Conservation (phyloP, 495 filamentous ascomycete species). For the Aspergillus sclerotiicarbonarius region DNA sequence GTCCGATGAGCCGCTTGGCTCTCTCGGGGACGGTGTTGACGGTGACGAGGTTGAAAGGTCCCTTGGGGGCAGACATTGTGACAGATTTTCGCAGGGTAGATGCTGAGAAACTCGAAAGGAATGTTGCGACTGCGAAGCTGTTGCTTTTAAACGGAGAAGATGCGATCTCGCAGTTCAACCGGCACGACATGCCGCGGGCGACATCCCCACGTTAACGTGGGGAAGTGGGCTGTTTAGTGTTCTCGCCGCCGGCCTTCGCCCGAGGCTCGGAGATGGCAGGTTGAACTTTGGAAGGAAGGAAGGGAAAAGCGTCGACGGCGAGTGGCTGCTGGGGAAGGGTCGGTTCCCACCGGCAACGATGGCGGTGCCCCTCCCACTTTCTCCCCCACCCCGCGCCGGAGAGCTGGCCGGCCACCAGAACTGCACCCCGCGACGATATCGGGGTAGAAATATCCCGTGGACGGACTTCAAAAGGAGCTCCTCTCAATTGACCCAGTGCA, state of each 20-base stretch:
- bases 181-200: background rate
- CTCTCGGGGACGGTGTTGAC: slow-evolving; percentile 69
- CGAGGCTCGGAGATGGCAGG: background rate
- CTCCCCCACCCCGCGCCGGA: slow-evolving; percentile 3
- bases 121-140: background rate
- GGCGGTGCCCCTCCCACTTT: background rate
- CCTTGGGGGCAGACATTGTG: slow-evolving; percentile 49
- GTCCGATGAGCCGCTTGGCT: slow-evolving; percentile 59
- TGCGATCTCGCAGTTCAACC: slow-evolving; percentile 2
- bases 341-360: background rate
- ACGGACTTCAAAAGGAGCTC: background rate
- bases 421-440: slow-evolving; percentile 6
- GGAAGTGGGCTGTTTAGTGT: slow-evolving; percentile 8
- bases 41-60: slow-evolving; percentile 61
- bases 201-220: slow-evolving; percentile 20
- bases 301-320: background rate
- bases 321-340: background rate
- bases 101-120: background rate
- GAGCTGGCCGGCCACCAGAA: background rate
- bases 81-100: background rate
- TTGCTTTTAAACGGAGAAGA: slow-evolving; percentile 2
- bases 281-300: background rate
- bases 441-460: slow-evolving; percentile 27
- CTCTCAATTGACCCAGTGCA: background rate
- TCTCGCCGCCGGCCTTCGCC: slow-evolving; percentile 8